phyloP scores from a whole-genome alignment of 345 rosid genomes.

The Carallia brachiata region DNA sequence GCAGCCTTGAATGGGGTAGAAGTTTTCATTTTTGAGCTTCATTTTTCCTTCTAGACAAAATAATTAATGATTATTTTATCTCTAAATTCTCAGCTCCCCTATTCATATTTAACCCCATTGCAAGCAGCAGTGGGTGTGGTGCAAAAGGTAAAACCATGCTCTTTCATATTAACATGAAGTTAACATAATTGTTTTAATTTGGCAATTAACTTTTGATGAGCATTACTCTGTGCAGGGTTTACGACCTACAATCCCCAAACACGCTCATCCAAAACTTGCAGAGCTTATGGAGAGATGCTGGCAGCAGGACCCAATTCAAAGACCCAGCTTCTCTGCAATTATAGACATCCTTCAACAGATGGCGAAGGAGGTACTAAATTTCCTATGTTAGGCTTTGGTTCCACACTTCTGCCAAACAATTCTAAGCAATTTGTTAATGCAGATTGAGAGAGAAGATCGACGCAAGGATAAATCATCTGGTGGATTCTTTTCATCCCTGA shows the following conservation, averaged over 20 bases:
- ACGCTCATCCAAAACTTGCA: constrained; percentile 63
- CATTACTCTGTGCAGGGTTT: constrained; percentile 42
- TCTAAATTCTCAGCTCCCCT: constrained; percentile 59
- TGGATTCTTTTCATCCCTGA: constrained; percentile 47
- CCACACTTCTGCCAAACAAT: constrained; percentile 3
- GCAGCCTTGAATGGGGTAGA: neutral
- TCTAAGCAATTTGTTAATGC: constrained; percentile 13
- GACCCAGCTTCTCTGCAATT: constrained; percentile 82
- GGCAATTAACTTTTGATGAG: constrained; percentile 3
- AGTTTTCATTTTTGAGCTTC: constrained; percentile 5
- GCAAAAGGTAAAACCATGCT: constrained; percentile 55
- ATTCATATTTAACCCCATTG: constrained; percentile 67
- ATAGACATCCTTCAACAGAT: constrained; percentile 60
- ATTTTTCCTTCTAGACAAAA: neutral
- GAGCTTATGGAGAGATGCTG: constrained; percentile 88
- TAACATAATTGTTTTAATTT: neutral
- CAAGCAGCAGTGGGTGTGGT: constrained; percentile 96
- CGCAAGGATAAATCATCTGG: constrained; percentile 45
- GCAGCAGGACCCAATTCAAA: constrained; percentile 72
- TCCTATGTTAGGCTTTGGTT: neutral
- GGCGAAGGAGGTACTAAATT: constrained; percentile 54
- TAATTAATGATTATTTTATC: neutral
- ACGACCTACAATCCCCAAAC: constrained; percentile 78
- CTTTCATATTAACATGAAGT: neutral
- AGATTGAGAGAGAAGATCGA: constrained; percentile 59